phyloP scores from a whole-genome alignment of 176 grass and related monocot genomes.

The Ananas comosus region DNA sequence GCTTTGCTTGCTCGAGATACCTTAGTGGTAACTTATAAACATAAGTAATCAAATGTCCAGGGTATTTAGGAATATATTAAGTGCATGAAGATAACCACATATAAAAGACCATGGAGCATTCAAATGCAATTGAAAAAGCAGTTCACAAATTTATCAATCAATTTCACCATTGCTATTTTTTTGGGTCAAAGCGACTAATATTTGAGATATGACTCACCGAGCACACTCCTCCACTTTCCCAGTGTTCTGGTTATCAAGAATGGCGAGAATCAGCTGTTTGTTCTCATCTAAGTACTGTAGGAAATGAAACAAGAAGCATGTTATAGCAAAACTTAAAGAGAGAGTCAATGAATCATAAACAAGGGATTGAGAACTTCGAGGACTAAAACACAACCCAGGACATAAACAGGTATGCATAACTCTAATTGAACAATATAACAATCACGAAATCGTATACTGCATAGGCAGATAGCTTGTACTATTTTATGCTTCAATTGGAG shows the following conservation, averaged over 20 bases:
- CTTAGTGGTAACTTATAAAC: no score
- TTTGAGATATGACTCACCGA: slow-evolving; percentile 39
- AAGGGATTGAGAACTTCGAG: no score
- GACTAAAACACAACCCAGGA: no score
- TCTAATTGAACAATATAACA: slow-evolving; percentile 9
- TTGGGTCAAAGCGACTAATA: background rate
- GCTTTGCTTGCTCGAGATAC: no score
- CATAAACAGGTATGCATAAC: background rate
- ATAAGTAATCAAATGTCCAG: no score
- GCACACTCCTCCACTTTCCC: slow-evolving; percentile 93
- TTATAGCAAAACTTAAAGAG: background rate
- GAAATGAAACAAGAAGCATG: slow-evolving; percentile 15
- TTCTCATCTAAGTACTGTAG: slow-evolving; percentile 99
- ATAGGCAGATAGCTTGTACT: background rate
- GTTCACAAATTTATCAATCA: no score
- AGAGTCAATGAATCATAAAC: no score
- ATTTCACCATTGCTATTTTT: background rate
- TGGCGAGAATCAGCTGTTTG: slow-evolving; percentile 96
- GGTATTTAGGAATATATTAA: no score
- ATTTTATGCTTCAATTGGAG: background rate
- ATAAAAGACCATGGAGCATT: no score
- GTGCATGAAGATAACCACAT: no score
- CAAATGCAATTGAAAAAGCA: no score
- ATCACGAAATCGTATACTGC: slow-evolving; percentile 5
- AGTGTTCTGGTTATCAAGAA: slow-evolving; percentile 96